These are phyloP conservation scores for Gymnopus androsaceus DNA, from an alignment of 1,284 basidiomycete species.

Conservation along the genomic window DNA sequence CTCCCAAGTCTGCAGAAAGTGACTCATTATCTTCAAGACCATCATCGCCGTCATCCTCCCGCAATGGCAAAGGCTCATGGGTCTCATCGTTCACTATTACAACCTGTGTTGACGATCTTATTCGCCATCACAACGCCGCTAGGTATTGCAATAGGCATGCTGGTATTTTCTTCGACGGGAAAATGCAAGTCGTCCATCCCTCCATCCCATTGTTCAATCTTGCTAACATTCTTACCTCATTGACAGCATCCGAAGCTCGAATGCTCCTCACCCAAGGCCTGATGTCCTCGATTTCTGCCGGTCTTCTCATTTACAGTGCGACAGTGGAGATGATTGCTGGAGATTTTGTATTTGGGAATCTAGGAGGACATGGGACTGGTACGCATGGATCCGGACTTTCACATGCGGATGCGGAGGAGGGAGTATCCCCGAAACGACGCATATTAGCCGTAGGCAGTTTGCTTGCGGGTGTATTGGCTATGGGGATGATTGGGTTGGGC, in stretches of 20 bases:
- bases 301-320: slow-evolving; percentile 76
- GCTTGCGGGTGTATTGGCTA: slow-evolving; percentile 14
- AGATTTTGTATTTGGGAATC: slow-evolving; percentile 71
- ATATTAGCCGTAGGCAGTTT: slow-evolving; percentile 14
- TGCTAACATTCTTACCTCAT: neutral
- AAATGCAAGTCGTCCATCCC: slow-evolving; percentile 4
- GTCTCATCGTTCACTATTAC: slow-evolving; percentile 37
- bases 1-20: too few species aligned
- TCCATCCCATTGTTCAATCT: neutral
- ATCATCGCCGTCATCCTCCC: slow-evolving; percentile 16
- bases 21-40: slow-evolving; percentile 20
- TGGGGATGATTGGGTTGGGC: slow-evolving; percentile 16
- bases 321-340: slow-evolving; percentile 82
- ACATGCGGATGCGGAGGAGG: slow-evolving; percentile 18
- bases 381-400: slow-evolving; percentile 32
- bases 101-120: slow-evolving; percentile 55
- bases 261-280: slow-evolving; percentile 63
- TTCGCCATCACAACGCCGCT: slow-evolving; percentile 74
- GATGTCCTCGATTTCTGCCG: slow-evolving; percentile 74
- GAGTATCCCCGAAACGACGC: slow-evolving; percentile 1
- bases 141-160: slow-evolving; percentile 62
- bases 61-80: neutral
- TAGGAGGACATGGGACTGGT: slow-evolving; percentile 37
- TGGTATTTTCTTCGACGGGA: slow-evolving; percentile 40
- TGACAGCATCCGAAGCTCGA: slow-evolving; percentile 37